Conservation (phyloP, 129 eudicot species). For the Centella asiatica region DNA sequence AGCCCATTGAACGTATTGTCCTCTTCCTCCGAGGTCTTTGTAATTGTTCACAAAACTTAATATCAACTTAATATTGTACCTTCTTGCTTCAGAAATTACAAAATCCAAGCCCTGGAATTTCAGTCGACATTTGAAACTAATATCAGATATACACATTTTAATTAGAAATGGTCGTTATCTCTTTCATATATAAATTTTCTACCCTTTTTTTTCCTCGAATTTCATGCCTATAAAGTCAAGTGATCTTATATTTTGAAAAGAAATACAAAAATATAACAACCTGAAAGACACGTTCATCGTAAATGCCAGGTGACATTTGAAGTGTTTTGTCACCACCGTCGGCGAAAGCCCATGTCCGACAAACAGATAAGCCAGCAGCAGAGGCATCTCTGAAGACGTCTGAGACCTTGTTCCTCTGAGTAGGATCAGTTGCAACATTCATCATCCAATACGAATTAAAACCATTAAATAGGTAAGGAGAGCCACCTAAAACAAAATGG, state of each 20-base stretch:
- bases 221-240: too few species aligned
- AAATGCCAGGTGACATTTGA: conserved; percentile 30
- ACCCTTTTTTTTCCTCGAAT: too few species aligned
- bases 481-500: conserved; percentile 12
- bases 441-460: conserved; percentile 39
- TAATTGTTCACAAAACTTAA: conserved; percentile 24
- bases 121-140: neutral
- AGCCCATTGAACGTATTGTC: conserved; percentile 29
- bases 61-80: conserved; percentile 13
- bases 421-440: conserved; percentile 28
- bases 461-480: conserved; percentile 22
- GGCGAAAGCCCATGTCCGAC: conserved; percentile 31
- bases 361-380: conserved; percentile 22
- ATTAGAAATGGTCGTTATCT: too few species aligned
- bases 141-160: too few species aligned
- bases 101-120: conserved; percentile 19
- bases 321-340: conserved; percentile 27
- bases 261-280: too few species aligned
- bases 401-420: conserved; percentile 20
- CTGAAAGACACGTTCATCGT: conserved; percentile 30
- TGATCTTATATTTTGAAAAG: too few species aligned
- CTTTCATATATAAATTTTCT: too few species aligned
- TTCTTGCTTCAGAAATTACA: conserved; percentile 27
- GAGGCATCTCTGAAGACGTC: conserved; percentile 20
- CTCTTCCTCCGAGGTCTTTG: conserved; percentile 22